These are phyloP conservation scores for Fusarium citri DNA, from an alignment of 2,329 filamentous ascomycete genomes.

Conservation along the genomic window DNA sequence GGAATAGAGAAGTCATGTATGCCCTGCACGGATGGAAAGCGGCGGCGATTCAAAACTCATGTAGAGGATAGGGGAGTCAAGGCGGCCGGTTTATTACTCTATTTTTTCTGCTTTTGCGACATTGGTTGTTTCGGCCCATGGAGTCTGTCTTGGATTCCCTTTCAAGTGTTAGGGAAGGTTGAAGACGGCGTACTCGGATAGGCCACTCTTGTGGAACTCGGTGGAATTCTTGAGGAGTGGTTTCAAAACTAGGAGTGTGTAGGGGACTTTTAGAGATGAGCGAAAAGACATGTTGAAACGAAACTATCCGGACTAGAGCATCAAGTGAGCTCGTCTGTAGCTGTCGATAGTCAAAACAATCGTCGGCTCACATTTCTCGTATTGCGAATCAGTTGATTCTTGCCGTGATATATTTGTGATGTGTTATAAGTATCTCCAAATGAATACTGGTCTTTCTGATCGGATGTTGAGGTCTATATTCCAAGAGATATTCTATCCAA, in stretches of 20 bases:
- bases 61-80: slow-evolving; percentile 57
- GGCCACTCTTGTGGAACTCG: slow-evolving; percentile 35
- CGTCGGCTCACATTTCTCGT: slow-evolving; percentile 24
- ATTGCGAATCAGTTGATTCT: neutral
- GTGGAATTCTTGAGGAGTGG: slow-evolving; percentile 34
- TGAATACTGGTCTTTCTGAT: neutral
- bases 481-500: neutral
- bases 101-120: slow-evolving; percentile 39
- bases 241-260: slow-evolving; percentile 47
- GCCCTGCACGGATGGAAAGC: slow-evolving; percentile 51
- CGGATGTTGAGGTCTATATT: neutral
- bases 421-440: neutral
- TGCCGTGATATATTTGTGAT: slow-evolving; percentile 10
- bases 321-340: slow-evolving; percentile 51
- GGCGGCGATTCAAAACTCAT: slow-evolving; percentile 56
- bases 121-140: slow-evolving; percentile 38
- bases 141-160: slow-evolving; percentile 48
- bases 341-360: slow-evolving; percentile 32
- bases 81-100: slow-evolving; percentile 48
- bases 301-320: slow-evolving; percentile 45
- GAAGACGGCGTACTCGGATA: slow-evolving; percentile 43
- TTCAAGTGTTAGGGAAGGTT: slow-evolving; percentile 52
- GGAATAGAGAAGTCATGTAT: slow-evolving; percentile 59
- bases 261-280: slow-evolving; percentile 43
- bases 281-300: slow-evolving; percentile 38